Percentiles rank a stretch among this genome's conserved stretches.
Evolutionary conservation across 2,329 filamentous ascomycete genomes (phyloP).

Genomic region (Fusarium coffeatum): DNA sequence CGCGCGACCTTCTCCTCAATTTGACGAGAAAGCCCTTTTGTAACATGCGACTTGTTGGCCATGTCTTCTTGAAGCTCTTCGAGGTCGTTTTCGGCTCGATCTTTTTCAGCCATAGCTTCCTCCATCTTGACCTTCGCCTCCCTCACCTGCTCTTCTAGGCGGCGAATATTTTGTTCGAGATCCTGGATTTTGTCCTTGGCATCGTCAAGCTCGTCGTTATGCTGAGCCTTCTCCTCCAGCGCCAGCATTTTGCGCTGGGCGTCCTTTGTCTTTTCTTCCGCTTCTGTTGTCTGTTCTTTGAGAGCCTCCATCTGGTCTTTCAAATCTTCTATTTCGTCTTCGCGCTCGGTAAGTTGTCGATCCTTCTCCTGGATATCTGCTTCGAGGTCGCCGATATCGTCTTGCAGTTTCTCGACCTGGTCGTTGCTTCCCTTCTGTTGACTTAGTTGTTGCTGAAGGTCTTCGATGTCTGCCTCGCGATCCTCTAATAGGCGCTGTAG

Average conservation of each 20-base stretch:
- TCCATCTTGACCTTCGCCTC: conserved; percentile 66
- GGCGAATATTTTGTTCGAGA: conserved; percentile 65
- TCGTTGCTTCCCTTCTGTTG: conserved; percentile 66
- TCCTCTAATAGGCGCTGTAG: conserved; percentile 68
- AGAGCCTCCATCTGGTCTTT: conserved; percentile 69
- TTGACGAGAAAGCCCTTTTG: conserved; percentile 79
- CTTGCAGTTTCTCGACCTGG: conserved; percentile 74
- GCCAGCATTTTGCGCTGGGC: conserved; percentile 63
- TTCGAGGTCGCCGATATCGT: conserved; percentile 81
- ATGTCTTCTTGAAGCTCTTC: conserved; percentile 80
- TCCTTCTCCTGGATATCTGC: conserved; percentile 81
- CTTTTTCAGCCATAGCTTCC: conserved; percentile 65
- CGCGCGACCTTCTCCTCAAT: conserved; percentile 76
- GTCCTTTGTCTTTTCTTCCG: conserved; percentile 69
- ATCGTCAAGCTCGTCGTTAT: conserved; percentile 64
- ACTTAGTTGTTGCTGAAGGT: conserved; percentile 70
- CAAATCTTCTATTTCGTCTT: conserved; percentile 79
- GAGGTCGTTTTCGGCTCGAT: conserved; percentile 68
- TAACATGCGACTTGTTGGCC: conserved; percentile 81
- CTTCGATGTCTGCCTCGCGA: conserved; percentile 69
- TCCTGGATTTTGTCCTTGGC: conserved; percentile 69
- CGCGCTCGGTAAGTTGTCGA: conserved; percentile 75
- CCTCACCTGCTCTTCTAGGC: conserved; percentile 65
- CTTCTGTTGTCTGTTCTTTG: conserved; percentile 64
- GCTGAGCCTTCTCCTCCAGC: conserved; percentile 67